phyloP scores from a whole-genome alignment of 257 asterid genomes.

The Solanum virginianum region DNA sequence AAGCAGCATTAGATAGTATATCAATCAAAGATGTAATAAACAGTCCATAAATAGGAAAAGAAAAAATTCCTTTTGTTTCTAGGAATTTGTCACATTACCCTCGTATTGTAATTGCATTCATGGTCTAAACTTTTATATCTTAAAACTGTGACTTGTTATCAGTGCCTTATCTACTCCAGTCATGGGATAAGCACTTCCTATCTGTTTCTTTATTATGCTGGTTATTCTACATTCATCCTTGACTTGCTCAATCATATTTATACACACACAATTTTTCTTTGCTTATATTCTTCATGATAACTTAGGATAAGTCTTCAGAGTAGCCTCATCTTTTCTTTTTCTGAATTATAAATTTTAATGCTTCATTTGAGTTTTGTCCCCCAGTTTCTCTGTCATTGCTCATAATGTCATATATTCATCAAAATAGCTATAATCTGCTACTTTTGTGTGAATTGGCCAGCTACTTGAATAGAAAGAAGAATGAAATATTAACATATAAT shows the following conservation, averaged over 20 bases:
- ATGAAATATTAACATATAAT: too few relatives aligned
- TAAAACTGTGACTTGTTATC: background rate
- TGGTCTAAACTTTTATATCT: background rate
- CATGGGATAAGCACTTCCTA: background rate
- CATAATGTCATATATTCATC: too few relatives aligned
- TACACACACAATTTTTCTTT: background rate
- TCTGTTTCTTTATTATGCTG: background rate
- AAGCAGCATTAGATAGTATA: too few relatives aligned
- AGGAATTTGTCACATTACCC: background rate
- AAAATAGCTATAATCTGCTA: too few relatives aligned
- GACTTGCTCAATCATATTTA: background rate
- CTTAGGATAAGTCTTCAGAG: background rate
- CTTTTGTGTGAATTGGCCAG: too few relatives aligned
- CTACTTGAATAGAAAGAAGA: too few relatives aligned
- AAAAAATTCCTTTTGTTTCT: background rate
- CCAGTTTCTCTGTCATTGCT: too few relatives aligned
- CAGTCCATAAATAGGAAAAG: too few relatives aligned
- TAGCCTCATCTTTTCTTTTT: background rate
- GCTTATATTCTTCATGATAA: background rate
- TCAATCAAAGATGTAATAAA: too few relatives aligned
- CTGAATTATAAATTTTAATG: background rate
- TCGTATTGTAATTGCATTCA: background rate
- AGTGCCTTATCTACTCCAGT: background rate
- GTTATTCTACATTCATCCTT: background rate
- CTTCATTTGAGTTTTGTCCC: too few relatives aligned